Evolutionary conservation across 805 yeast genomes (phyloP).

Genomic region (Metschnikowia orientalis): DNA sequence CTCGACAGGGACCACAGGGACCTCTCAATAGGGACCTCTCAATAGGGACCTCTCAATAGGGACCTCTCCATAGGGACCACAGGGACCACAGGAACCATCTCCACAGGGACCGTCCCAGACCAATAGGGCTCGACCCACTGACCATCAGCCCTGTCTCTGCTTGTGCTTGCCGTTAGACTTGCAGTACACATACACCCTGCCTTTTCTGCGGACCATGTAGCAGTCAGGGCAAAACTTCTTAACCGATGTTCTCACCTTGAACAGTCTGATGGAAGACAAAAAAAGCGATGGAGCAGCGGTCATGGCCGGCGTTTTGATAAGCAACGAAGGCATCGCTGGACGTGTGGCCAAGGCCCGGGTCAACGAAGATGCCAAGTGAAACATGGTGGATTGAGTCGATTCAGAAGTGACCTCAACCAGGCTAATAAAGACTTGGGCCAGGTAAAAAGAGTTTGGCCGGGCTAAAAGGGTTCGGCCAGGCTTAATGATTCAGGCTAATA

Average conservation of each 20-base stretch:
- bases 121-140: no score
- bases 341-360: slow-evolving; percentile 15
- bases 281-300: slow-evolving; percentile 12
- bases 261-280: slow-evolving; percentile 45
- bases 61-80: no score
- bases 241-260: slow-evolving; percentile 89
- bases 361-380: slow-evolving; percentile 14
- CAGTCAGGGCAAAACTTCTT: slow-evolving; percentile 92
- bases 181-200: slow-evolving; percentile 89
- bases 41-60: no score
- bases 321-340: slow-evolving; percentile 9
- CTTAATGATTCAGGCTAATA: no score
- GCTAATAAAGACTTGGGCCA: no score
- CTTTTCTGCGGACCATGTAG: slow-evolving; percentile 87
- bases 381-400: slow-evolving; percentile 10
- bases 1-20: no score
- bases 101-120: no score
- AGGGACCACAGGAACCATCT: no score
- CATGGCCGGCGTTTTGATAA: slow-evolving; percentile 10
- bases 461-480: no score
- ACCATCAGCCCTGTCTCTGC: slow-evolving; percentile 20
- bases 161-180: slow-evolving; percentile 72
- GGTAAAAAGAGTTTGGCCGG: no score
- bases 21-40: no score
- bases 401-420: no score